Evolutionary conservation across 495 filamentous ascomycete species (phyloP).

Genomic region (Thermochaetoides thermophila): DNA sequence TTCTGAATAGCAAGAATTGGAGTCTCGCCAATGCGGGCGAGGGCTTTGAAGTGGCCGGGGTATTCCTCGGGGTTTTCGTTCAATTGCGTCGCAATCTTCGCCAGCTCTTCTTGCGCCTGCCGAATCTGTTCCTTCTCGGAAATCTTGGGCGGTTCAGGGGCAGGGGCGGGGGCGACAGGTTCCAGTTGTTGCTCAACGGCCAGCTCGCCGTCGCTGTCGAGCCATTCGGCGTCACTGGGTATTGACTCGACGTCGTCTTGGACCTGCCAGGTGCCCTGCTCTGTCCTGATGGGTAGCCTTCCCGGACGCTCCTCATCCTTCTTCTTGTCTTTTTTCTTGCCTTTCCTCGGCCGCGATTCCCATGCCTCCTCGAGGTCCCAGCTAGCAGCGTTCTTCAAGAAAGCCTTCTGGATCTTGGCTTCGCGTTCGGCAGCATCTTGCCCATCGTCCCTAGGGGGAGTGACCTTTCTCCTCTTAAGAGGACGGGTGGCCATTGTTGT

Average conservation of each 20-base stretch:
- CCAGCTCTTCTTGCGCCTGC: conserved; percentile 84
- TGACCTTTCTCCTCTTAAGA: conserved; percentile 30
- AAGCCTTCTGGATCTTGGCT: conserved; percentile 27
- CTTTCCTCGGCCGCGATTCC: conserved; percentile 62
- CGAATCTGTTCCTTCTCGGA: conserved; percentile 63
- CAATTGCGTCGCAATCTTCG: conserved; percentile 60
- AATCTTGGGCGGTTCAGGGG: conserved; percentile 44
- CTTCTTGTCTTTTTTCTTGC: conserved; percentile 54
- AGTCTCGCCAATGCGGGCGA: conserved; percentile 61
- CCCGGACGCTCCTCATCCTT: conserved; percentile 19
- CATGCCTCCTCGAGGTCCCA: conserved; percentile 93
- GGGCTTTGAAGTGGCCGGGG: conserved; percentile 54
- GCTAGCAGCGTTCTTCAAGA: conserved; percentile 31
- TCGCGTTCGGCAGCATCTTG: conserved; percentile 9
- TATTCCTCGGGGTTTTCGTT: conserved; percentile 94
- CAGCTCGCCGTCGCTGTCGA: conserved; percentile 30
- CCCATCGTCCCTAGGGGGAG: conserved; percentile 23
- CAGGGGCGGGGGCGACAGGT: conserved; percentile 24
- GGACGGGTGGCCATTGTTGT: conserved; percentile 26
- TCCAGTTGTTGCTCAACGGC: no score
- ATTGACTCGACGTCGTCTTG: conserved; percentile 32
- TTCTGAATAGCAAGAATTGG: conserved; percentile 61
- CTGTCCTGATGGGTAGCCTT: conserved; percentile 74
- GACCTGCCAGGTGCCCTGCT: conserved; percentile 51
- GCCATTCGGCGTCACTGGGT: conserved; percentile 40